Evolutionary conservation across 2,329 filamentous ascomycete species (phyloP).

Genomic region (Ascochyta koolunga): DNA sequence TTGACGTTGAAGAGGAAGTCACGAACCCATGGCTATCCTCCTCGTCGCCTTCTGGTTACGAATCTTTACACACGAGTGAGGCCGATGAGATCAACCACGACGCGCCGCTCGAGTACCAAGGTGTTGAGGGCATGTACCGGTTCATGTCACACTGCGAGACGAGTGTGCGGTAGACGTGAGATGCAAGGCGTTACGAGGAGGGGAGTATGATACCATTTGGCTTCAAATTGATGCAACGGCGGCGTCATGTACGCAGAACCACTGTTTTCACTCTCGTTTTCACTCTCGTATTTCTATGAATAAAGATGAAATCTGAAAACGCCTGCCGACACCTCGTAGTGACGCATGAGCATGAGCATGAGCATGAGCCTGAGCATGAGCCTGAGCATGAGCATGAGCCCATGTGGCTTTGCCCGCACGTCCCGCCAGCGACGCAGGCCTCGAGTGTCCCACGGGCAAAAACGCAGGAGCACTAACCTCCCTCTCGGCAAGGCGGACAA

Average conservation of each 20-base stretch:
- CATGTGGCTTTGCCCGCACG: too few species aligned
- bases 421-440: too few species aligned
- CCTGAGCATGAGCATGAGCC: too few species aligned
- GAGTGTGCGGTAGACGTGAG: conserved; percentile 11
- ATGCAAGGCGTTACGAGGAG: conserved; percentile 13
- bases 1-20: conserved; percentile 46
- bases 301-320: not conserved
- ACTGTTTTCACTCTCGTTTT: conserved; percentile 9
- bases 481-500: too few species aligned
- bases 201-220: conserved; percentile 33
- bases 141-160: conserved; percentile 70
- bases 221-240: conserved; percentile 31
- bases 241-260: conserved; percentile 18
- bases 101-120: conserved; percentile 63
- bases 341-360: not conserved
- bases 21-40: conserved; percentile 61
- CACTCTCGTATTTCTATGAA: conserved; percentile 29
- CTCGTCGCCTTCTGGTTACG: conserved; percentile 59
- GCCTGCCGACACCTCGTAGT: too few species aligned
- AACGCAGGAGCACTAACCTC: too few species aligned
- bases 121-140: conserved; percentile 68
- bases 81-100: conserved; percentile 47
- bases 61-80: conserved; percentile 63
- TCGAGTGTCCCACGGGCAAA: too few species aligned
- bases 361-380: too few species aligned